These are phyloP conservation scores for Herpetomonas tarakana DNA, from an alignment of 208 protist genomes.

Conservation along the genomic window DNA sequence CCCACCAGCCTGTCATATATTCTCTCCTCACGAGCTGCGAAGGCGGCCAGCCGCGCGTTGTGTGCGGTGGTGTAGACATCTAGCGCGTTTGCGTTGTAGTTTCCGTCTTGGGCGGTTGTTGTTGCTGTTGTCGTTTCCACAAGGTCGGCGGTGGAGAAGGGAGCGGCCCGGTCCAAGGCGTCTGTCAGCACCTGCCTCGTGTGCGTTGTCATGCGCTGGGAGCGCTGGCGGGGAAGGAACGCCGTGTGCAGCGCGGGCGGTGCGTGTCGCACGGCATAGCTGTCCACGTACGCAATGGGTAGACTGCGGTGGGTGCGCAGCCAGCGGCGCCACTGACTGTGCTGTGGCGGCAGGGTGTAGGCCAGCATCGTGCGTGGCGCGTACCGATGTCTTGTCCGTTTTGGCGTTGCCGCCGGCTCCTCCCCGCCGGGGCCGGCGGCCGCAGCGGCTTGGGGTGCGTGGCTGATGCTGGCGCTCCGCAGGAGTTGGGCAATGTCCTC, in stretches of 20 bases:
- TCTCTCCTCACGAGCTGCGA: slow-evolving; percentile 23
- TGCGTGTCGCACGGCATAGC: background rate
- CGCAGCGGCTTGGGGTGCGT: background rate
- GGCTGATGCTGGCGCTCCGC: background rate
- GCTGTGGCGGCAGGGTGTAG: slow-evolving; percentile 23
- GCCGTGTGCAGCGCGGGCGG: slow-evolving; percentile 6
- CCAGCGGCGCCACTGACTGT: slow-evolving; percentile 3
- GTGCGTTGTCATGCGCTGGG: slow-evolving; percentile 1
- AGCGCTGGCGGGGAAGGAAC: slow-evolving; percentile 4
- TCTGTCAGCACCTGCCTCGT: slow-evolving; percentile 6
- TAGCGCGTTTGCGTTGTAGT: slow-evolving; percentile 19
- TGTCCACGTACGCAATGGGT: slow-evolving; percentile 3
- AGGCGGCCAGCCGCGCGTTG: slow-evolving; percentile 10
- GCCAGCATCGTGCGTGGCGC: slow-evolving; percentile 10
- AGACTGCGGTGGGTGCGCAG: slow-evolving; percentile 8
- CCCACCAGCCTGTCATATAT: slow-evolving; percentile 26
- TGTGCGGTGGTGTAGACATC: slow-evolving; percentile 22
- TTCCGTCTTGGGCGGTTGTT: slow-evolving; percentile 10
- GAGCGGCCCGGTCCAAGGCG: slow-evolving; percentile 5
- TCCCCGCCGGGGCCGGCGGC: background rate
- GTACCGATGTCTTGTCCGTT: slow-evolving; percentile 3
- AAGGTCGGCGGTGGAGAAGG: no score
- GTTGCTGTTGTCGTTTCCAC: no score
- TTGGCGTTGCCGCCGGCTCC: background rate
- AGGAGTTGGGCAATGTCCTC: background rate